A percentile compares a stretch with the other conserved stretches of the same genome.
Conservation (phyloP, 208 protist genomes). For the Porcisia deanei region DNA sequence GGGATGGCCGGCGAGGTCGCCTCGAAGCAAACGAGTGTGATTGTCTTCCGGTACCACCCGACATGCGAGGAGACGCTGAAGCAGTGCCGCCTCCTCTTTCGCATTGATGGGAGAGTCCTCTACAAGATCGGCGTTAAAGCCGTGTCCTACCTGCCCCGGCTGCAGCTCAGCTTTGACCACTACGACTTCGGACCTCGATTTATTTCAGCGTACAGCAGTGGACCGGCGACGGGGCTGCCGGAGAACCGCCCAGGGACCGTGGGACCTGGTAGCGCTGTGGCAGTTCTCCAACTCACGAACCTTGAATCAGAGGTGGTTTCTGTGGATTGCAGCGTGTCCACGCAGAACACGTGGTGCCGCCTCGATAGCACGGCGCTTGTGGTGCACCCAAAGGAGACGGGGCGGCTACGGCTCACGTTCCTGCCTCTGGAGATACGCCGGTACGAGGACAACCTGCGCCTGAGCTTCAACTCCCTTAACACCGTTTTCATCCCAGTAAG, state of each 20-base stretch:
- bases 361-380: conserved; percentile 90
- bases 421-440: conserved; percentile 73
- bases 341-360: conserved; percentile 78
- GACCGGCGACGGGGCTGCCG: conserved; percentile 7
- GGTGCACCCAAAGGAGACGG: conserved; percentile 70
- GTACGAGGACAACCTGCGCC: conserved; percentile 90
- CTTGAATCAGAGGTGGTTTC: conserved; percentile 85
- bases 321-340: conserved; percentile 81
- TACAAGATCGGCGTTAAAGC: conserved; percentile 89
- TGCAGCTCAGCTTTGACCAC: conserved; percentile 85
- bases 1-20: conserved; percentile 65
- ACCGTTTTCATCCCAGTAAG: conserved; percentile 73
- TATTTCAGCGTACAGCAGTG: conserved; percentile 59
- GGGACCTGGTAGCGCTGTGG: conserved; percentile 15
- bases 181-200: conserved; percentile 95
- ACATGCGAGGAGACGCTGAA: conserved; percentile 64
- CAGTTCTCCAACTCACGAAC: conserved; percentile 89
- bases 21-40: conserved; percentile 61
- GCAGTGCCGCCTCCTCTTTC: conserved; percentile 71
- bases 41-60: conserved; percentile 87
- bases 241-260: conserved; percentile 8
- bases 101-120: conserved; percentile 67
- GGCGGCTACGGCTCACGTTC: conserved; percentile 86
- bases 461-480: conserved; percentile 94
- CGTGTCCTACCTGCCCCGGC: conserved; percentile 78